A percentile compares a stretch with the other conserved stretches of the same genome.
These are phyloP conservation scores for Hanseniaspora opuntiae DNA, from an alignment of 805 yeast genomes.

Conservation along the genomic window DNA sequence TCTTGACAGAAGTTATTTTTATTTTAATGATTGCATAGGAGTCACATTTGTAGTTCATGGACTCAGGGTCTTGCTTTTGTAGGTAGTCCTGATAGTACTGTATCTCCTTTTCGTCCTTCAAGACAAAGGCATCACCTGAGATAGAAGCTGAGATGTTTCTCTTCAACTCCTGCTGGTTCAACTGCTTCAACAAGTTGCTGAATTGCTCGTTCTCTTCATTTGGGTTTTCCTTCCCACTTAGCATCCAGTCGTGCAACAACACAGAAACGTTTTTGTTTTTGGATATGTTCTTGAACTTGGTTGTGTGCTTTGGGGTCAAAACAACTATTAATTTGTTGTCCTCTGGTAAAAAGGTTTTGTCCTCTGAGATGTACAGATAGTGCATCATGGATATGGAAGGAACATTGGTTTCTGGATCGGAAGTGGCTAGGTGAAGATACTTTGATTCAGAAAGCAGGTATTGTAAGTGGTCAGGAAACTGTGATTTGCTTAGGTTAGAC, in stretches of 20 bases:
- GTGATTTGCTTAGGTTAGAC: slow-evolving; percentile 5
- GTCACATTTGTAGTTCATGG: slow-evolving; percentile 25
- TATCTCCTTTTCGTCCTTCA: slow-evolving; percentile 35
- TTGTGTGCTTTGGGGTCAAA: slow-evolving; percentile 58
- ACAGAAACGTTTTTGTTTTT: slow-evolving; percentile 68
- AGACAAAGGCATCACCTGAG: slow-evolving; percentile 52
- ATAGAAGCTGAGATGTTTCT: slow-evolving; percentile 44
- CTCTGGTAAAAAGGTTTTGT: slow-evolving; percentile 28
- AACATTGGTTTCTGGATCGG: slow-evolving; percentile 38
- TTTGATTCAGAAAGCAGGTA: slow-evolving; percentile 45
- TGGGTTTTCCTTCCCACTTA: slow-evolving; percentile 27
- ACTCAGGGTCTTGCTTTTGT: slow-evolving; percentile 52
- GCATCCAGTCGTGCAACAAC: slow-evolving; percentile 82
- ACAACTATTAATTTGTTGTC: slow-evolving; percentile 43
- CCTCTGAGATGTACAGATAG: slow-evolving; percentile 50
- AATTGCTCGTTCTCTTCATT: slow-evolving; percentile 27
- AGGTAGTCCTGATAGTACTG: slow-evolving; percentile 49
- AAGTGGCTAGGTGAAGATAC: slow-evolving; percentile 76
- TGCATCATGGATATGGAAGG: slow-evolving; percentile 92
- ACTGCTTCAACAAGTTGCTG: slow-evolving; percentile 49
- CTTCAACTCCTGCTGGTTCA: slow-evolving; percentile 69
- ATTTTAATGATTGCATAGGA: slow-evolving; percentile 56
- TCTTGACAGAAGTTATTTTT: slow-evolving; percentile 52
- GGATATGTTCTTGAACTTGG: slow-evolving; percentile 56
- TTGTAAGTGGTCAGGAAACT: slow-evolving; percentile 29